Percentiles rank a stretch among this genome's conserved stretches.
phyloP scores from a whole-genome alignment of 441 rosid species.

The Croton setiger region DNA sequence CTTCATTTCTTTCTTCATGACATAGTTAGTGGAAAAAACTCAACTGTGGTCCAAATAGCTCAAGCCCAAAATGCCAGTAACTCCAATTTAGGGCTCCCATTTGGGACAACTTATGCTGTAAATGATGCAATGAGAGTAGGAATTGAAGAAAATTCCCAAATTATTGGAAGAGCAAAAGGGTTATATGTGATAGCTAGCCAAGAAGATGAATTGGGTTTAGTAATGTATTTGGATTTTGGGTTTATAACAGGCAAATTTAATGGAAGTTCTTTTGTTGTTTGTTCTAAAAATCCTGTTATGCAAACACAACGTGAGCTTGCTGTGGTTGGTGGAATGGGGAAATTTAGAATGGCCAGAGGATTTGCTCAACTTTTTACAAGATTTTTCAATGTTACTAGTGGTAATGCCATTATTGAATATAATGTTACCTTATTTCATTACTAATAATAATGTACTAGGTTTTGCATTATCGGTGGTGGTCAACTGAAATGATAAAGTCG shows the following conservation, averaged over 20 bases:
- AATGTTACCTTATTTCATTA: slow-evolving; percentile 43
- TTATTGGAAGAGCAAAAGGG: slow-evolving; percentile 47
- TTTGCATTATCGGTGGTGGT: too few species aligned
- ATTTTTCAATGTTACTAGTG: slow-evolving; percentile 13
- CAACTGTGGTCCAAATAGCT: slow-evolving; percentile 39
- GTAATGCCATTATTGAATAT: slow-evolving; percentile 46
- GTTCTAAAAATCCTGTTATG: slow-evolving; percentile 39
- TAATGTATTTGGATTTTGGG: slow-evolving; percentile 38
- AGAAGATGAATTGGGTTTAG: slow-evolving; percentile 24
- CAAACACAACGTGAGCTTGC: slow-evolving; percentile 43
- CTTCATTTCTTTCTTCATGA: slow-evolving; percentile 51
- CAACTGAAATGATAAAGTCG: too few species aligned
- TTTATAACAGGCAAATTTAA: slow-evolving; percentile 37
- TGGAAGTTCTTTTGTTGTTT: slow-evolving; percentile 43
- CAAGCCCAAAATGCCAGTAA: slow-evolving; percentile 15
- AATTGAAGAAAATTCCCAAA: slow-evolving; percentile 29
- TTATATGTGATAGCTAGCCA: slow-evolving; percentile 31
- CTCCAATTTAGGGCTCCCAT: slow-evolving; percentile 8
- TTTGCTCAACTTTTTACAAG: slow-evolving; percentile 34
- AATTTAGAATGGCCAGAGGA: slow-evolving; percentile 49
- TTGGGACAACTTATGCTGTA: slow-evolving; percentile 36
- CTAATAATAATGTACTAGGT: not conserved
- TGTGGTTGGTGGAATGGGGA: slow-evolving; percentile 51
- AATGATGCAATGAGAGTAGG: slow-evolving; percentile 43
- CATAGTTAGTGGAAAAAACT: slow-evolving; percentile 28